A percentile compares a stretch with the other conserved stretches of the same genome.
These are phyloP conservation scores for Diaporthe ampelina DNA, from an alignment of 2,329 filamentous ascomycete species.

Conservation along the genomic window DNA sequence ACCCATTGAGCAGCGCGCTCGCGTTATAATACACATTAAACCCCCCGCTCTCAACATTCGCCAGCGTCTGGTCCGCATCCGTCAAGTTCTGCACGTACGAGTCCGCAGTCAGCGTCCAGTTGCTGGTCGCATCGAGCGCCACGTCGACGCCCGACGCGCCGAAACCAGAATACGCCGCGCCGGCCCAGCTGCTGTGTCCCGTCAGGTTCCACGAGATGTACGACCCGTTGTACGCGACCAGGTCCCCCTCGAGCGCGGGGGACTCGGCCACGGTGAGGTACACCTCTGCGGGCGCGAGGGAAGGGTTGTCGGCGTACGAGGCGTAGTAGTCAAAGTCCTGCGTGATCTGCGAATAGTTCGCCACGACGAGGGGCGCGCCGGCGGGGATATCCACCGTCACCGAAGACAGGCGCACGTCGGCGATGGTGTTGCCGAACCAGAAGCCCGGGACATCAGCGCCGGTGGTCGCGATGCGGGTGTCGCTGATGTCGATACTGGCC, in stretches of 20 bases:
- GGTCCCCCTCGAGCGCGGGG: constrained; percentile 46
- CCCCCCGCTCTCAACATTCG: constrained; percentile 40
- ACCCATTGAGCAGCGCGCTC: constrained; percentile 34
- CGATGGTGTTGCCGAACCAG: constrained; percentile 52
- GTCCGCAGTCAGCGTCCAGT: constrained; percentile 43
- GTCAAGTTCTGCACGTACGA: constrained; percentile 43
- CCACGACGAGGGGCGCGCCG: constrained; percentile 46
- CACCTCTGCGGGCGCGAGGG: constrained; percentile 47
- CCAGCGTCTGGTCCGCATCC: constrained; percentile 36
- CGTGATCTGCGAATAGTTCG: constrained; percentile 49
- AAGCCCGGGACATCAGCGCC: constrained; percentile 45
- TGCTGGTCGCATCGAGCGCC: constrained; percentile 39
- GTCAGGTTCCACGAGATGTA: constrained; percentile 42
- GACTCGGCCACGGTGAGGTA: constrained; percentile 46
- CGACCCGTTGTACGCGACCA: constrained; percentile 51
- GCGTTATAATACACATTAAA: constrained; percentile 42
- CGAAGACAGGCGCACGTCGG: constrained; percentile 26
- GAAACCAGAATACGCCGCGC: constrained; percentile 43
- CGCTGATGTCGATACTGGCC: constrained; percentile 44
- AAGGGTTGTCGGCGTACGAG: constrained; percentile 47
- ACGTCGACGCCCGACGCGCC: constrained; percentile 27
- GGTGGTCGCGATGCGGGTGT: constrained; percentile 45
- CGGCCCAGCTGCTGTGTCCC: constrained; percentile 42
- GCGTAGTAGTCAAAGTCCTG: constrained; percentile 53
- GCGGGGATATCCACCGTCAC: constrained; percentile 42